Percentiles rank a stretch among this genome's conserved stretches.
Evolutionary conservation across 2,329 filamentous ascomycete species (phyloP).

Genomic region (Aspergillus latus): DNA sequence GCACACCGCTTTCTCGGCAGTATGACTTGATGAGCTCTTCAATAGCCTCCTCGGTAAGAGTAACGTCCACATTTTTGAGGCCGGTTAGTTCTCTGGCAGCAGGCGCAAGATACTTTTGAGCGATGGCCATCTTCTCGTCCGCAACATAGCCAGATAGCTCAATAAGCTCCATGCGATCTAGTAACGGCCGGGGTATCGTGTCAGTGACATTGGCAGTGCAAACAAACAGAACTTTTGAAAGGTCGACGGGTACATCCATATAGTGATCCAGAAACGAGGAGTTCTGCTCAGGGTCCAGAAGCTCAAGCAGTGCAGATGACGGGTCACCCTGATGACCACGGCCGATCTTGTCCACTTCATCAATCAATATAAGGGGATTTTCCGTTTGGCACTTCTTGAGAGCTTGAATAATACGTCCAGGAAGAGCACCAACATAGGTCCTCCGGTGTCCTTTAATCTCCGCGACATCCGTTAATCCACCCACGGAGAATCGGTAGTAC

Average conservation of each 20-base stretch:
- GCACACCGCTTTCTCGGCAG: conserved; percentile 93
- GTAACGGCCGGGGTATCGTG: conserved; percentile 87
- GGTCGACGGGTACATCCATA: conserved; percentile 94
- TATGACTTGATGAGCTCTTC: conserved; percentile 98
- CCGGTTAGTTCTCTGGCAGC: conserved; percentile 93
- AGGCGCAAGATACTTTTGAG: conserved; percentile 86
- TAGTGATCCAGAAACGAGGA: conserved; percentile 97
- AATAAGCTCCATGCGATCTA: conserved; percentile 98
- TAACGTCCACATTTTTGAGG: conserved; percentile 85
- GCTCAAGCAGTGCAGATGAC: conserved; percentile 85
- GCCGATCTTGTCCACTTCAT: conserved; percentile 98
- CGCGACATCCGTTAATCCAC: conserved; percentile 92
- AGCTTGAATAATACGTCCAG: conserved; percentile 95
- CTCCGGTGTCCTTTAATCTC: conserved; percentile 97
- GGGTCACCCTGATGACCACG: conserved; percentile 95
- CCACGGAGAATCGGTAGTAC: conserved; percentile 98
- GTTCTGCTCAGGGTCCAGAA: conserved; percentile 97
- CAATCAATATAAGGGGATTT: conserved; percentile 93
- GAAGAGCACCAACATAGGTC: conserved; percentile 93
- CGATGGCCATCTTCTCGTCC: conserved; percentile 99
- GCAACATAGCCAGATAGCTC: conserved; percentile 93
- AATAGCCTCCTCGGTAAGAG: conserved; percentile 81
- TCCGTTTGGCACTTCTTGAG: conserved; percentile 99
- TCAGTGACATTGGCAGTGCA: conserved; percentile 99
- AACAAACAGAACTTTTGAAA: conserved; percentile 96